Base-by-base conservation (phyloP, 164 flowering plant species). In the Chimonanthus praecox region DNA sequence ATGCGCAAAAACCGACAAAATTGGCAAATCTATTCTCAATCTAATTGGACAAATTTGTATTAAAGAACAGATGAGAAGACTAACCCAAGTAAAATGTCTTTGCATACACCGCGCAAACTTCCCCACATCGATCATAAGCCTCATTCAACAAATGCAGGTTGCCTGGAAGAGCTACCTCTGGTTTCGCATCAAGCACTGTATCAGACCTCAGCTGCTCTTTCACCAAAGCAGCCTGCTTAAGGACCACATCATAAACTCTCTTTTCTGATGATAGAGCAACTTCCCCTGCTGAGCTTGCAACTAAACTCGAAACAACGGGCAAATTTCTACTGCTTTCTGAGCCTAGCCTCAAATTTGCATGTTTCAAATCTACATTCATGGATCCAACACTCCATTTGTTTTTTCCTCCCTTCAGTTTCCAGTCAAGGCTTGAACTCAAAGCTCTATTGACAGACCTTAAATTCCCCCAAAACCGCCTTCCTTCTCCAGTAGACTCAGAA, bases 81-180 rank as follows among this genome's bases (percentile, higher is more conserved):
- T 71, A 70, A 92, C 97, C 97, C 78, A 92, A 80, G 78, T 90
- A 92, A 82, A 92, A 92, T 46, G 96, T 92, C 81, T 92, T 92
- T 45, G 97, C 95, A 84, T 92, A 90, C 81, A 90, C 95, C 0
- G 92, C 96, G 73, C 97, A 92, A 47, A 92, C 92, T 83, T 92
- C 92, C 33, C 96, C 82, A 80, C 97, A 92, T 1, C 97, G 83
- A 72, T 90, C 89, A 81, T 92, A 92, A 54, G 97, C 92, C 73
- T 89, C 92, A 72, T 71, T 80, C 79, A 92, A 78, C 85, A 92
- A 73, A 77, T 82, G 71, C 50, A 80, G 70, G 61, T 78, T 80
- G 60, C 87, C 91, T 0, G 92, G 90, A 69, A 83, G 73, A 68
- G 75, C 81, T 69, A 83, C 80, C 51, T 85, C 89, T 0, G 84